phyloP scores from a whole-genome alignment of 371 early-diverging fungal genomes.

The Fennellomyces sp. region DNA sequence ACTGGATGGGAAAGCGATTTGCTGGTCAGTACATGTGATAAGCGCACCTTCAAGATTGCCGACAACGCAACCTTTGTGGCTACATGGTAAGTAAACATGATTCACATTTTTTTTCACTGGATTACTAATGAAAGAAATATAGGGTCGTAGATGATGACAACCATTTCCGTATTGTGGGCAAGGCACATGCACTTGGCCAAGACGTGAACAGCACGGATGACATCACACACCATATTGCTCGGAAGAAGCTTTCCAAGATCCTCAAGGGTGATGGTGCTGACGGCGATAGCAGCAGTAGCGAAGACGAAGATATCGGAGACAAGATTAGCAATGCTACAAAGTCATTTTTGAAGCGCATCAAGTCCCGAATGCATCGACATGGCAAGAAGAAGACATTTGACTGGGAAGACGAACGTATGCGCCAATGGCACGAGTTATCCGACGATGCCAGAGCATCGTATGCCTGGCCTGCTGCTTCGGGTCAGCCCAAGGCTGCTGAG shows the following conservation, averaged over 20 bases:
- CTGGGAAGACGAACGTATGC: conserved; percentile 38
- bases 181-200: conserved; percentile 11
- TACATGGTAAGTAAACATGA: conserved; percentile 20
- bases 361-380: conserved; percentile 9
- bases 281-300: neutral
- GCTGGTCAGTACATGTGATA: conserved; percentile 36
- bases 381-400: conserved; percentile 15
- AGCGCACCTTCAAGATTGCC: conserved; percentile 37
- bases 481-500: conserved; percentile 11
- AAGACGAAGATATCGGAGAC: conserved; percentile 10
- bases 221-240: conserved; percentile 15
- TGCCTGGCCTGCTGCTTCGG: conserved; percentile 21
- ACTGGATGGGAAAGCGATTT: conserved; percentile 45
- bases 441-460: conserved; percentile 31
- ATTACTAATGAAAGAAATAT: neutral
- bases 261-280: neutral
- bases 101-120: neutral
- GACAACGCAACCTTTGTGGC: conserved; percentile 33
- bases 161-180: conserved; percentile 35
- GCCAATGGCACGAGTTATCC: conserved; percentile 24
- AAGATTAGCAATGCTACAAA: conserved; percentile 19
- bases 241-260: conserved; percentile 10
- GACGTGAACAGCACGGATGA: conserved; percentile 3
- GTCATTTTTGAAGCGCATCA: conserved; percentile 17
- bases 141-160: conserved; percentile 13